Evolutionary conservation across 805 yeast genomes (phyloP).

Genomic region (Candida pini): DNA sequence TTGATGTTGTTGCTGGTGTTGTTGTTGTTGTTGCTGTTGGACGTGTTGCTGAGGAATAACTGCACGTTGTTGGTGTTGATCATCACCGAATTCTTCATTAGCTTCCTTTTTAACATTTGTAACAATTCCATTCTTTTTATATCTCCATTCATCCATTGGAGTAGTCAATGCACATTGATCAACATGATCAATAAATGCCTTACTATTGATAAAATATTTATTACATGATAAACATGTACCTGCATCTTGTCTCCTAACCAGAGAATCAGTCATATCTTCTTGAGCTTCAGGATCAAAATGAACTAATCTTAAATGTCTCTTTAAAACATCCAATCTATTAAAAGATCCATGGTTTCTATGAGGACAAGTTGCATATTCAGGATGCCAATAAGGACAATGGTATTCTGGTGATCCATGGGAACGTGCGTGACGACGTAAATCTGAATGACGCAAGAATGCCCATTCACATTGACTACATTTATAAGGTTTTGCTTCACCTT

Average conservation of each 20-base stretch:
- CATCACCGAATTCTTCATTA: slow-evolving; percentile 7
- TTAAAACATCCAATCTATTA: slow-evolving; percentile 66
- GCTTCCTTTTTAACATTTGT: slow-evolving; percentile 24
- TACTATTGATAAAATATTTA: slow-evolving; percentile 46
- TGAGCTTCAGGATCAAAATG: slow-evolving; percentile 48
- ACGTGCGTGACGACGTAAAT: slow-evolving; percentile 59
- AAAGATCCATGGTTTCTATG: slow-evolving; percentile 75
- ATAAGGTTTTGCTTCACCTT: slow-evolving; percentile 28
- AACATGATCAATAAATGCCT: slow-evolving; percentile 60
- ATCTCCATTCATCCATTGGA: slow-evolving; percentile 30
- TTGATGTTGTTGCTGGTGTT: neutral
- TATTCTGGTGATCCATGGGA: slow-evolving; percentile 63
- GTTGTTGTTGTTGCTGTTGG: neutral
- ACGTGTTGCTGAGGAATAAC: neutral
- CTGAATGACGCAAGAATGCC: slow-evolving; percentile 67
- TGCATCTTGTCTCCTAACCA: slow-evolving; percentile 39
- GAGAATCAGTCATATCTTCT: slow-evolving; percentile 19
- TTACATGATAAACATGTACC: slow-evolving; percentile 70
- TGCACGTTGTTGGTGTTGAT: neutral
- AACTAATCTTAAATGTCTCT: slow-evolving; percentile 64
- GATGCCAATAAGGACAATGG: slow-evolving; percentile 69
- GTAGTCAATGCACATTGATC: slow-evolving; percentile 48
- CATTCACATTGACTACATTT: slow-evolving; percentile 50
- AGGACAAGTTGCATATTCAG: slow-evolving; percentile 54
- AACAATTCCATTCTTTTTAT: slow-evolving; percentile 27